Evolutionary conservation across 108 stramenopile genomes (phyloP), one percentile per base, ranked within the genome.

Genomic region (Epipyxis sp.): DNA sequence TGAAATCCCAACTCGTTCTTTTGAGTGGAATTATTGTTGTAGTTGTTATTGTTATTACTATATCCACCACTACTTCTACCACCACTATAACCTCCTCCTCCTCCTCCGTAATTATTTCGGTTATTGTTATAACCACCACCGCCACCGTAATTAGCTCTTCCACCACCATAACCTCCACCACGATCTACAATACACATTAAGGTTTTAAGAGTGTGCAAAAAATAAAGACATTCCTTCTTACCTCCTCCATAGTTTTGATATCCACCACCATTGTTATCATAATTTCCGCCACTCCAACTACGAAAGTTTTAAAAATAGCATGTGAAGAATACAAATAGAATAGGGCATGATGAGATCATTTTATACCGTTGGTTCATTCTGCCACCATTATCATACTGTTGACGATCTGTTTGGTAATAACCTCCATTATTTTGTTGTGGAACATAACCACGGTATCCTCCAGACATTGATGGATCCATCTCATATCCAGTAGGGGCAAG

Each of bases 1-100:
- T 87, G 85, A 78, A 88, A 87, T 40, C 87, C 87, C 50, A 81
- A 81, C 44, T 79, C 50, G 79, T 82, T 78, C 59, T 69, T 67
- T 16, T 41, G 0, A 58, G 16, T 0, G 43, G 37, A 20, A 46
- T 59, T 43, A 74, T 50, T 69, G 0, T 77, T 59, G n/a, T 77
- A 77, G 3, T 61, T 68, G 3, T 41, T 77, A 34, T n/a, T 67
- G 43, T 61, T 67, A 3, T 40, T 78, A 0, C 39, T 58, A 35
- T 78, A 61, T 1, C 59, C 76, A 16, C 80, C 80, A 42, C 37
- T 6, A 30, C 79, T 41, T 3, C 71, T 72, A 3, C 81, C 43
- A 32, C 84, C 84, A 0, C 79, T 76, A 30, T 71, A 71, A 2
- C 82, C 81, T 30, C 81, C 81, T 6, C 43, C 69, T 10, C 78